Base-by-base conservation (phyloP, 441 rosid species). In the Codiaeum variegatum region DNA sequence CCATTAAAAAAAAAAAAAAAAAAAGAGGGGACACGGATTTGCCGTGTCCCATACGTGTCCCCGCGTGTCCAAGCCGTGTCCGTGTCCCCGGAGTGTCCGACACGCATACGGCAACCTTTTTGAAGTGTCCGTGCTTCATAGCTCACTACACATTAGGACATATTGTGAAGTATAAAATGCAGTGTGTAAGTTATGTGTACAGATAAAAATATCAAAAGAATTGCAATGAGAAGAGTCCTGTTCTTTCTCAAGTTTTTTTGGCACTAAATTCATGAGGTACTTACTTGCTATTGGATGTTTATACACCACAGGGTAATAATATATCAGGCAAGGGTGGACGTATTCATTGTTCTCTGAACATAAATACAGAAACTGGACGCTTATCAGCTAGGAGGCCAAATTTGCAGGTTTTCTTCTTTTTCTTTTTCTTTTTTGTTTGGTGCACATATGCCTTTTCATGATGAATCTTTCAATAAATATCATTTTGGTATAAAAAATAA, bases 321-420 rank as follows among this genome's bases (percentile, higher is more conserved):
- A 80, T 92, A 34, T 84, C 97, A 26, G 97, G 99, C 49, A 88
- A 86, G 82, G 83, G 78, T 77, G 94, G 93, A 54, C 98, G 94
- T 76, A 86, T 94, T 66, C 99, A 94, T 82, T 92, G 99, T 82
- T 94, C 99, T 72, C 78, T 94, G 76, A 94, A 94, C 79, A 94
- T 94, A 83, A 94, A 94, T 81, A 94, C 98, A 15, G 99, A 92
- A 85, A 94, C 99, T 34, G 99, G 99, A 44, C 92, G 98, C 70
- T 83, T 94, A 78, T 91, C 99, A 49, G 98, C 99, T 51, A 91
- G 97, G 84, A 87, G 97, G 79, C 98, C 97, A 67, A 92, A 91
- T 85, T 87, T 94, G 80, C 97, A 94, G 94, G 98, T 94, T 79
- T 36, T 12, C 67, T 77, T 16, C 19, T 69, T 38, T 60, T 49